Base-by-base conservation (phyloP, 345 rosid species). In the Bruguiera parviflora region DNA sequence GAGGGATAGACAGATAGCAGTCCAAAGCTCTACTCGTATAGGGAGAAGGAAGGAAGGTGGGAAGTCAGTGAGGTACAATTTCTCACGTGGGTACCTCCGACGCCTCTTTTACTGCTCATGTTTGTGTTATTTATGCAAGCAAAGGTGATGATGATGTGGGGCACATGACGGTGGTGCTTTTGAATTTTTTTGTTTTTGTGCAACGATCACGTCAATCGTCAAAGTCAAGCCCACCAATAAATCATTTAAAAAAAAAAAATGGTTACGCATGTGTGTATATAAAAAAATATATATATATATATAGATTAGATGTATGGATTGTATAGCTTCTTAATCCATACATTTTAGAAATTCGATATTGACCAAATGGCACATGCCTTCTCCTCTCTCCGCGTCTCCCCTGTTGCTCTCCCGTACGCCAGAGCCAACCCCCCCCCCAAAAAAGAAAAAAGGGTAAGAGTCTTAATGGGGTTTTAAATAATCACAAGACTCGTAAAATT, bases 201-300 rank as follows among this genome's bases (percentile, higher is more conserved):
- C 19, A 67, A 65, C 13, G 9, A 2, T 20, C 4, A 1, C 5
- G 24, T 61, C 8, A 9, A 33, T 61, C 11, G 71, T 62, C 72
- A 73, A 73, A 73, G 77, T 67, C 77, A 67, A 67, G 71, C 77
- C 77, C 77, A 73, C 77, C 72, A 62, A 53, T 35, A 53, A 22
- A 73, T 53, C 39, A 56, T 16, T 55, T 67, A 73, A 68, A 68
- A 55, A 73, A 68, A 68, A 55, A 55, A 62, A 24, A 64, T 58
- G 53, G n/a, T n/a, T 47, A 43, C 49, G 28, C 53, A 21, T 32
- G 27, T 21, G 8, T 28, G 18, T 19, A 0, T 27, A 18, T 18
- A 31, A 31, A 18, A 5, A 24, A n/a, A n/a, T n/a, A n/a, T n/a
- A n/a, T n/a, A n/a, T n/a, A n/a, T n/a, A n/a, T n/a, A 11, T 33